phyloP scores from a whole-genome alignment of 2,329 filamentous ascomycete genomes.

The Alternaria brassicicola region DNA sequence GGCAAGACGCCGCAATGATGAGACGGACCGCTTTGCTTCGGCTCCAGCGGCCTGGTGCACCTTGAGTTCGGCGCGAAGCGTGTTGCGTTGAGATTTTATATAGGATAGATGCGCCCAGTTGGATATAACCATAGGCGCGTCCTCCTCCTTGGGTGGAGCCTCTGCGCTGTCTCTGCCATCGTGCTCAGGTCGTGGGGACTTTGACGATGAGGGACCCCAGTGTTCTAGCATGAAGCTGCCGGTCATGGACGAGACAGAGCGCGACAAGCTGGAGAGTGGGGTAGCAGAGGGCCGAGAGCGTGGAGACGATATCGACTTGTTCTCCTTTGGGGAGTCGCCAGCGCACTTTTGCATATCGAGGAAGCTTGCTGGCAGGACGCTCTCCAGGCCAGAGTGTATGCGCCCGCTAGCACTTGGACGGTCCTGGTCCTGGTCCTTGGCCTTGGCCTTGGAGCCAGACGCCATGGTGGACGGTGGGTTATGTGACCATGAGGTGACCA shows the following conservation, averaged over 20 bases:
- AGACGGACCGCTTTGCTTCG: slow-evolving; percentile 44
- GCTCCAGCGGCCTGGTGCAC: slow-evolving; percentile 41
- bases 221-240: slow-evolving; percentile 45
- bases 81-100: slow-evolving; percentile 45
- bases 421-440: slow-evolving; percentile 25
- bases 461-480: slow-evolving; percentile 25
- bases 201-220: slow-evolving; percentile 22
- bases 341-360: slow-evolving; percentile 15
- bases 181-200: slow-evolving; percentile 13
- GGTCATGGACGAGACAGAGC: slow-evolving; percentile 43
- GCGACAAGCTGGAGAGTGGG: slow-evolving; percentile 34
- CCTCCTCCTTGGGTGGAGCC: slow-evolving; percentile 25
- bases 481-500: slow-evolving; percentile 21
- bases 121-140: slow-evolving; percentile 37
- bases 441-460: slow-evolving; percentile 18
- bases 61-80: slow-evolving; percentile 41
- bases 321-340: slow-evolving; percentile 20
- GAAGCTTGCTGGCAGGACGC: slow-evolving; percentile 36
- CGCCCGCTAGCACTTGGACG: slow-evolving; percentile 25
- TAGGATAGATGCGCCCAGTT: slow-evolving; percentile 47
- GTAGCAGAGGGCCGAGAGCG: slow-evolving; percentile 26
- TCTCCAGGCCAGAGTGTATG: slow-evolving; percentile 34
- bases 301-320: slow-evolving; percentile 25
- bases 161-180: slow-evolving; percentile 20
- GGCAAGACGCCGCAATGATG: slow-evolving; percentile 44